These are phyloP conservation scores for Coprinellus micaceus DNA, from an alignment of 768 basidiomycete species.

Conservation along the genomic window DNA sequence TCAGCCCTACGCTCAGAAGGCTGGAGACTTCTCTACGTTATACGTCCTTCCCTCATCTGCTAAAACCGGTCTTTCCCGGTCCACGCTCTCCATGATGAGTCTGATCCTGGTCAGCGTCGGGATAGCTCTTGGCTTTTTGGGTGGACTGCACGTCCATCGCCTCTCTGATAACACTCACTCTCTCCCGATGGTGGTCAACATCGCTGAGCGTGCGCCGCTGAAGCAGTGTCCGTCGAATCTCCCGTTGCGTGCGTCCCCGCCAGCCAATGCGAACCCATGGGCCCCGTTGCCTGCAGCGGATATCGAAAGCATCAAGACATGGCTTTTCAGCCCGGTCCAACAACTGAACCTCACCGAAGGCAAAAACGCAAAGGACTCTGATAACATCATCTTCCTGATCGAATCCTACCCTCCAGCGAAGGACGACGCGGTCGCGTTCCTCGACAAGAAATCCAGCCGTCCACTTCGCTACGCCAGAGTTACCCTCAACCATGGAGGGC, in stretches of 20 bases:
- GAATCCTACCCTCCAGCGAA: conserved; percentile 51
- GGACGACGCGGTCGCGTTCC: conserved; percentile 41
- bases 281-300: not conserved
- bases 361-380: conserved; percentile 25
- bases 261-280: not conserved
- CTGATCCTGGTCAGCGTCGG: no score
- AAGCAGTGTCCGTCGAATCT: not conserved
- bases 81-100: no score
- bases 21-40: no score
- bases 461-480: conserved; percentile 40
- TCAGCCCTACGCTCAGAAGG: no score
- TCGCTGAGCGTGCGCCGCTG: no score
- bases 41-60: no score
- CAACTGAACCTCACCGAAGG: no score
- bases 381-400: conserved; percentile 50
- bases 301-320: not conserved
- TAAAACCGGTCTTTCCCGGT: no score
- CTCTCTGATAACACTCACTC: no score
- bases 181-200: no score
- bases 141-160: no score
- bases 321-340: conserved; percentile 46
- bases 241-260: not conserved
- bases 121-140: no score
- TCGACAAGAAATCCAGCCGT: conserved; percentile 36
- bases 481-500: conserved; percentile 47